Evolutionary conservation across 768 basidiomycete genomes (phyloP).

Genomic region (Suillus fuscotomentosus): DNA sequence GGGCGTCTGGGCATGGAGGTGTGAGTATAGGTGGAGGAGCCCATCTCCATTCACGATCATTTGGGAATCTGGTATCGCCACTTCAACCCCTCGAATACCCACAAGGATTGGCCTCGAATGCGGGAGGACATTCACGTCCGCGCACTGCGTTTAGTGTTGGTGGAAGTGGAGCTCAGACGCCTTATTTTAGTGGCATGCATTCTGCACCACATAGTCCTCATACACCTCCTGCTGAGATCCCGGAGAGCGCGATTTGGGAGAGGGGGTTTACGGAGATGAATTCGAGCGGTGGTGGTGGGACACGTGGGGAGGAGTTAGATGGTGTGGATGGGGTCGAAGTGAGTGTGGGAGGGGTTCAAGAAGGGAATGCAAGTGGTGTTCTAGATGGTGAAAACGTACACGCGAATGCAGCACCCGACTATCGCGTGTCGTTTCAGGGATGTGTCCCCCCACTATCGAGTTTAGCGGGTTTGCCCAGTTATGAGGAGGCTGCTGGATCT

Average conservation of each 20-base stretch:
- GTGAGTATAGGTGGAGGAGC: neutral
- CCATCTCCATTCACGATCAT: neutral
- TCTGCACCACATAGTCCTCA: slow-evolving; percentile 5
- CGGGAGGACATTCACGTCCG: neutral
- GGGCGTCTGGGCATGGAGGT: neutral
- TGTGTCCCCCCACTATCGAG: slow-evolving; percentile 85
- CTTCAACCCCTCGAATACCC: slow-evolving; percentile 1
- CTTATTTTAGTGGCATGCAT: neutral
- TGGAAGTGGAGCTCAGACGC: neutral
- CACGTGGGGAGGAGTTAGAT: neutral
- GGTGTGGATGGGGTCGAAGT: neutral
- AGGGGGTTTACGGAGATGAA: slow-evolving; percentile 69
- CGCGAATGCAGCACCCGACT: slow-evolving; percentile 52
- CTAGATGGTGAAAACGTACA: neutral
- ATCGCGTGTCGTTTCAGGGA: slow-evolving; percentile 78
- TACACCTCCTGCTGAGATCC: slow-evolving; percentile 17
- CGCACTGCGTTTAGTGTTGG: neutral
- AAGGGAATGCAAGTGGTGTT: neutral
- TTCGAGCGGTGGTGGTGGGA: neutral
- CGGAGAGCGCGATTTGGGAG: slow-evolving; percentile 44
- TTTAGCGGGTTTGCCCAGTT: slow-evolving; percentile 78
- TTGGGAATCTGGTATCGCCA: neutral
- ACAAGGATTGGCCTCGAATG: neutral
- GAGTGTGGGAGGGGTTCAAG: neutral
- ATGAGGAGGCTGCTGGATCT: slow-evolving; percentile 61